phyloP scores from a whole-genome alignment of 768 basidiomycete species.

The Suillus brevipes region DNA sequence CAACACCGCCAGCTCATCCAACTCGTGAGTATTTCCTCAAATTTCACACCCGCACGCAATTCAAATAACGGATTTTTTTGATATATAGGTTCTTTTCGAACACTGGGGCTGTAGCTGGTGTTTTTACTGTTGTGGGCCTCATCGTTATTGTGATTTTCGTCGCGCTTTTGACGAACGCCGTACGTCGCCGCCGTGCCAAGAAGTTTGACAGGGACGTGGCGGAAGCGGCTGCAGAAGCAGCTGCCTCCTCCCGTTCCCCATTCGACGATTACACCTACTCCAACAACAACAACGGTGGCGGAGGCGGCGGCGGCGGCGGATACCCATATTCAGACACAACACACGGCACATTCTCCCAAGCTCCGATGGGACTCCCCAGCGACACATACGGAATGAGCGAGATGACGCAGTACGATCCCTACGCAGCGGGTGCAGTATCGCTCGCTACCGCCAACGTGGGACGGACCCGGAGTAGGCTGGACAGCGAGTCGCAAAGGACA shows the following conservation, averaged over 20 bases:
- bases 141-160: constrained; percentile 53
- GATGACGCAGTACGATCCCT: constrained; percentile 40
- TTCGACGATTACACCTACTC: constrained; percentile 46
- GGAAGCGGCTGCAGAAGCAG: constrained; percentile 67
- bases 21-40: constrained; percentile 24
- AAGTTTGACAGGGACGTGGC: constrained; percentile 74
- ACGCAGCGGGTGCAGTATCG: constrained; percentile 25
- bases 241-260: constrained; percentile 49
- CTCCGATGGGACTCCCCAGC: constrained; percentile 38
- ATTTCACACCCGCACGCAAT: neutral
- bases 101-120: constrained; percentile 69
- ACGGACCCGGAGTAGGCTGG: constrained; percentile 27
- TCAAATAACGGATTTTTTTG: constrained; percentile 1
- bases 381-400: constrained; percentile 58
- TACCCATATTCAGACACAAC: constrained; percentile 49
- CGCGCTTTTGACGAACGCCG: constrained; percentile 45
- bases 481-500: constrained; percentile 32
- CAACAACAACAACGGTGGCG: constrained; percentile 25
- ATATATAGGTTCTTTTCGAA: constrained; percentile 64
- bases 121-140: constrained; percentile 71
- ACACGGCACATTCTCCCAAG: constrained; percentile 59
- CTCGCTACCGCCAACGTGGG: constrained; percentile 21
- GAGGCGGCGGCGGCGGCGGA: constrained; percentile 14
- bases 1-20: constrained; percentile 11
- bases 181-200: constrained; percentile 64